These are phyloP conservation scores for Globisporangium mamillatum DNA, from an alignment of 352 stramenopile genomes.

Conservation along the genomic window DNA sequence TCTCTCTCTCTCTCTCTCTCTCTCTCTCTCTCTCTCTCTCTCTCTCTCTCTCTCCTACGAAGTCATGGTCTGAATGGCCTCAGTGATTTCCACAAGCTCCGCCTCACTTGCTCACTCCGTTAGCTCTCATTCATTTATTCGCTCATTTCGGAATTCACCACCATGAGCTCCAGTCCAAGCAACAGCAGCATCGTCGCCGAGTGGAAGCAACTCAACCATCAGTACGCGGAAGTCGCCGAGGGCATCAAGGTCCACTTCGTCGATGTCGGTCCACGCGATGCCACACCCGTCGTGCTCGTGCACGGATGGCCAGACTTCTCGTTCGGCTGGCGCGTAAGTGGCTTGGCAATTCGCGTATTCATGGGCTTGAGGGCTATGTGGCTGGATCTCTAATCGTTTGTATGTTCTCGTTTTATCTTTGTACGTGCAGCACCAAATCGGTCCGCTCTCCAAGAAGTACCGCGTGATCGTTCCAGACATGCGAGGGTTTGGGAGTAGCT, in stretches of 20 bases:
- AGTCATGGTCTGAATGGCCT: background rate
- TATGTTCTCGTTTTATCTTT: background rate
- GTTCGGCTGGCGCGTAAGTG: constrained; percentile 53
- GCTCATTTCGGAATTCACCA: constrained; percentile 5
- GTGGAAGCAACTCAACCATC: constrained; percentile 18
- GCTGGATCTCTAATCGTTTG: background rate
- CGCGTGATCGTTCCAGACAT: constrained; percentile 57
- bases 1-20: too few relatives aligned
- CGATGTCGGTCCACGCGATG: constrained; percentile 43
- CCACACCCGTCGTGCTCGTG: constrained; percentile 46
- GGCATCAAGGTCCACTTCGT: constrained; percentile 47
- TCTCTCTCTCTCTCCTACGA: background rate
- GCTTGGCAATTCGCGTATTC: background rate
- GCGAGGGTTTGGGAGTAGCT: constrained; percentile 51
- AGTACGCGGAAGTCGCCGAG: constrained; percentile 19
- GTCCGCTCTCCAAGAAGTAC: constrained; percentile 41
- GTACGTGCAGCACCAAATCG: constrained; percentile 42
- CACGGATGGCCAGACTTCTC: constrained; percentile 66
- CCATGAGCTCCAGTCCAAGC: constrained; percentile 7
- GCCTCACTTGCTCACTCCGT: background rate
- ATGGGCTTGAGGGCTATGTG: background rate
- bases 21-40: background rate
- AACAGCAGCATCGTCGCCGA: constrained; percentile 8
- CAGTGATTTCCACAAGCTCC: background rate
- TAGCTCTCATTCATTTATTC: background rate